phyloP scores from a whole-genome alignment of 768 basidiomycete genomes.

The Filobasidium floriforme region DNA sequence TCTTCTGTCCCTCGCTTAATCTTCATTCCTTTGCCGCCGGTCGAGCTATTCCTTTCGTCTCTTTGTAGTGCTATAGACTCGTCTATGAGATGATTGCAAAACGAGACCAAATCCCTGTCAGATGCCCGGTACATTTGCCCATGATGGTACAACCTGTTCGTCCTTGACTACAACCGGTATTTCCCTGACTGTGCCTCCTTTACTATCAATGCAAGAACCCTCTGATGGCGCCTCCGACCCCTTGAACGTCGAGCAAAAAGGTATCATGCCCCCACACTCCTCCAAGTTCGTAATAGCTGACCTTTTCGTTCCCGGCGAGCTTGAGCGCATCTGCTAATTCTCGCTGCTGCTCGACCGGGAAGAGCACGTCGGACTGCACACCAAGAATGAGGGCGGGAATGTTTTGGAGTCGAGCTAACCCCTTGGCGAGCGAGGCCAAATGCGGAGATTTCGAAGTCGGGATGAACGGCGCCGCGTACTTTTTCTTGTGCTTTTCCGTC shows the following conservation, averaged over 20 bases:
- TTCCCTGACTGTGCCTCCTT: too few species aligned
- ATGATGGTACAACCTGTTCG: too few species aligned
- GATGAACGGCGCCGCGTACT: slow-evolving; percentile 42
- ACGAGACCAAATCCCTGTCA: too few species aligned
- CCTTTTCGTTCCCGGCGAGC: slow-evolving; percentile 76
- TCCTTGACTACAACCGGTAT: background rate
- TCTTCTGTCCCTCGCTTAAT: too few species aligned
- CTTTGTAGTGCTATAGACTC: background rate
- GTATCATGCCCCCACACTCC: slow-evolving; percentile 99
- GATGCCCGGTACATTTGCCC: too few species aligned
- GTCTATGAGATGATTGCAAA: too few species aligned
- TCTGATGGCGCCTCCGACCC: slow-evolving; percentile 82
- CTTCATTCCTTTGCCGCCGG: background rate
- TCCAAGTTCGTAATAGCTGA: slow-evolving; percentile 93
- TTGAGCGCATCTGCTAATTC: slow-evolving; percentile 88
- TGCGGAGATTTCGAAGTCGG: slow-evolving; percentile 54
- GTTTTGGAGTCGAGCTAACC: slow-evolving; percentile 63
- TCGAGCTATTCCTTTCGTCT: background rate
- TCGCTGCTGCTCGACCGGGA: slow-evolving; percentile 93
- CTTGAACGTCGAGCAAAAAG: slow-evolving; percentile 85
- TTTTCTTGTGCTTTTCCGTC: slow-evolving; percentile 25
- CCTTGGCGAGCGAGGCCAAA: slow-evolving; percentile 66
- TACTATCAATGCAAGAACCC: slow-evolving; percentile 67
- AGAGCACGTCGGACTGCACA: slow-evolving; percentile 92
- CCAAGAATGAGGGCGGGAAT: slow-evolving; percentile 83